These are phyloP conservation scores for Vigna nakashimae DNA, from an alignment of 306 rosid genomes.

Conservation along the genomic window DNA sequence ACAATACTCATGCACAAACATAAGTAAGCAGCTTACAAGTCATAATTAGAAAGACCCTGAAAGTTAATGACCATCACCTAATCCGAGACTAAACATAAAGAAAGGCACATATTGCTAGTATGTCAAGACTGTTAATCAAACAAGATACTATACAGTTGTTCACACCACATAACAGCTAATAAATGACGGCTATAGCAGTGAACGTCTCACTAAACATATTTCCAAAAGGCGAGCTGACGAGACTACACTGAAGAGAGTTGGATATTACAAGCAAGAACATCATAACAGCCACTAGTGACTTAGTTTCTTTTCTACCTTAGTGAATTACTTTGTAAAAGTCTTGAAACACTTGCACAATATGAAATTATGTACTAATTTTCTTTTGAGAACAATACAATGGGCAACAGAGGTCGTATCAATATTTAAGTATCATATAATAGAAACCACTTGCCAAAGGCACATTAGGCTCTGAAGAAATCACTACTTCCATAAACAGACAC, in stretches of 20 bases:
- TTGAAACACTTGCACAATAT: background rate
- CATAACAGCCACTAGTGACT: conserved; percentile 13
- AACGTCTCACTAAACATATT: conserved; percentile 3
- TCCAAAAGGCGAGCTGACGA: conserved; percentile 11
- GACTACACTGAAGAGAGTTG: conserved; percentile 18
- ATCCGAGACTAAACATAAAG: conserved; percentile 25
- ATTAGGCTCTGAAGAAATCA: background rate
- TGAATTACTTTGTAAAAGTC: conserved; percentile 13
- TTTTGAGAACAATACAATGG: conserved; percentile 16
- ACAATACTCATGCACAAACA: background rate
- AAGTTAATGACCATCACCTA: conserved; percentile 37
- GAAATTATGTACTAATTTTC: conserved; percentile 7
- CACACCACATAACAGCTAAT: background rate
- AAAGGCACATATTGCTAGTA: background rate
- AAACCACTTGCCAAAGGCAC: background rate
- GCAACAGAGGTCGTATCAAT: background rate
- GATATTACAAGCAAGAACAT: conserved; percentile 17
- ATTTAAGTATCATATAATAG: background rate
- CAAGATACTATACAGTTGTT: conserved; percentile 20
- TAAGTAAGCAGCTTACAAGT: background rate
- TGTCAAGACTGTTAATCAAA: conserved; percentile 37
- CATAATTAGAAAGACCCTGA: conserved; percentile 41
- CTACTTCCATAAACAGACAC: background rate
- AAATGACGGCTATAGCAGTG: background rate
- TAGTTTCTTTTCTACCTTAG: background rate